A percentile compares a stretch with the other conserved stretches of the same genome.
Conservation (phyloP, 768 basidiomycete species). For the Suillus tomentosus region DNA sequence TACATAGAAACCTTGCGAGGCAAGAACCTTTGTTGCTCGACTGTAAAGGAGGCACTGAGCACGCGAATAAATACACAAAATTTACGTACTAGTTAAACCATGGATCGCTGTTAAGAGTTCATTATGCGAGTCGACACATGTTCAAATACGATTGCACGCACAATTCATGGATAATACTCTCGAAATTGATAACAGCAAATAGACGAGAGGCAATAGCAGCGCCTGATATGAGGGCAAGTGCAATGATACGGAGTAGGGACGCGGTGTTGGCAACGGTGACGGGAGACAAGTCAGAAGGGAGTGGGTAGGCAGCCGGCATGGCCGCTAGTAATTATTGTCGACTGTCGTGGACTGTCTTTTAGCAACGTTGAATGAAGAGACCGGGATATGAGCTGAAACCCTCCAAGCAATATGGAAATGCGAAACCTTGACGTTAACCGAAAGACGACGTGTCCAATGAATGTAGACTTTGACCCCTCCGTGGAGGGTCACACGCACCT, state of each 20-base stretch:
- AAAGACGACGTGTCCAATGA: slow-evolving; percentile 27
- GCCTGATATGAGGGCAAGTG: slow-evolving; percentile 87
- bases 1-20: slow-evolving; percentile 94
- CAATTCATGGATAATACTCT: slow-evolving; percentile 99
- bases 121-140: background rate
- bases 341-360: slow-evolving; percentile 8
- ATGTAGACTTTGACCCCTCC: slow-evolving; percentile 6
- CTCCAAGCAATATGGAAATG: background rate
- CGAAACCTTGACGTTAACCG: slow-evolving; percentile 8
- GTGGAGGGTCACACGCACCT: background rate
- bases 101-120: slow-evolving; percentile 65
- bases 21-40: slow-evolving; percentile 90
- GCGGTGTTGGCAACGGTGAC: slow-evolving; percentile 83
- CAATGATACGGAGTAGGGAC: slow-evolving; percentile 87
- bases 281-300: slow-evolving; percentile 70
- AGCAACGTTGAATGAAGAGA: slow-evolving; percentile 5
- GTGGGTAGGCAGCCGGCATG: slow-evolving; percentile 74
- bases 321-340: slow-evolving; percentile 36
- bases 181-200: slow-evolving; percentile 97
- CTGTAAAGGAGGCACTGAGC: slow-evolving; percentile 40
- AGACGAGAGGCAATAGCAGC: slow-evolving; percentile 95
- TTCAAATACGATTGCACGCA: slow-evolving; percentile 42
- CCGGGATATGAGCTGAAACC: background rate
- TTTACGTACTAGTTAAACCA: slow-evolving; percentile 97
- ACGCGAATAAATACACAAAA: background rate